Evolutionary conservation across 2,329 filamentous ascomycete genomes (phyloP).

Genomic region (Juglanconis juglandina): DNA sequence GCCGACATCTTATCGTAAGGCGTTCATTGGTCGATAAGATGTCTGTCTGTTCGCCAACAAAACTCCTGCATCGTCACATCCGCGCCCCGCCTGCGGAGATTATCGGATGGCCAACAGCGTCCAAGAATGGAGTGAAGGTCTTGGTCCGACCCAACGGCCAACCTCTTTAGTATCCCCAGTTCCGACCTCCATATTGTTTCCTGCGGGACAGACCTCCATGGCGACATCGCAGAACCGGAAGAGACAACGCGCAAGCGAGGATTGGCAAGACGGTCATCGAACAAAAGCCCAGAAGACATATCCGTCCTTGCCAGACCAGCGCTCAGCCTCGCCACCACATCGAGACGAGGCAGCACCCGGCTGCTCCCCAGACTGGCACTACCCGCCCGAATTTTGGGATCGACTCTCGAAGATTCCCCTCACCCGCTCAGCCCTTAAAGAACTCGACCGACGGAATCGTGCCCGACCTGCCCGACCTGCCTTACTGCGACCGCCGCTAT

Average conservation of each 20-base stretch:
- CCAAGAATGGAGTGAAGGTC: too few species aligned
- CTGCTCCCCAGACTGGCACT: background rate
- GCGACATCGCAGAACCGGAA: background rate
- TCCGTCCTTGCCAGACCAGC: background rate
- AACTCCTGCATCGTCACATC: too few species aligned
- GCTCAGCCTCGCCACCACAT: background rate
- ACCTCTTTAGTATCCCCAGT: too few species aligned
- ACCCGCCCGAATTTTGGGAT: constrained; percentile 18
- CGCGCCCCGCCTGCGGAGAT: too few species aligned
- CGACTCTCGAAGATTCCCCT: constrained; percentile 11
- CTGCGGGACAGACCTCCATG: background rate
- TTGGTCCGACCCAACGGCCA: too few species aligned
- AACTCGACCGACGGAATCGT: constrained; percentile 11
- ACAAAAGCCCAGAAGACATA: background rate
- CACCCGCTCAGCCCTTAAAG: constrained; percentile 11
- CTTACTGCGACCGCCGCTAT: background rate
- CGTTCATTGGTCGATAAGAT: too few species aligned
- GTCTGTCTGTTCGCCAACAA: too few species aligned
- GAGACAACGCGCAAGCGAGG: constrained; percentile 6
- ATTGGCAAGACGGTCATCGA: background rate
- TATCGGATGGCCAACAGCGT: too few species aligned
- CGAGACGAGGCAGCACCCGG: background rate
- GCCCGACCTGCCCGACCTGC: background rate
- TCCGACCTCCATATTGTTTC: too few species aligned
- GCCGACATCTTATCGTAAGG: too few species aligned